Conservation (phyloP, 2,329 filamentous ascomycete species). For the Xylaria multiplex region DNA sequence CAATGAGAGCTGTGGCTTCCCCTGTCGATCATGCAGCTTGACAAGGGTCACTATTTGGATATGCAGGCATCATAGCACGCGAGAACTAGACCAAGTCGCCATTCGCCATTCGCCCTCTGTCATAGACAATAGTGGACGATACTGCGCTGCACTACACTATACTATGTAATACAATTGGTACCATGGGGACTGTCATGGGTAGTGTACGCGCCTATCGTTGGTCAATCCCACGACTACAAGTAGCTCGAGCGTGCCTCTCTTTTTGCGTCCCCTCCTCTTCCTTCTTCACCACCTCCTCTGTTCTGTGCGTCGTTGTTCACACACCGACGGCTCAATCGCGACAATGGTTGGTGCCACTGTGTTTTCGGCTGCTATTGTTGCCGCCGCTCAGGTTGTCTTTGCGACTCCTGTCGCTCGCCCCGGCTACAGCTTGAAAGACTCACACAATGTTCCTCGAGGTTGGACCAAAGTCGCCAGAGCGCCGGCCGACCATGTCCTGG, state of each 20-base stretch:
- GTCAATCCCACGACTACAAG: slow-evolving; percentile 25
- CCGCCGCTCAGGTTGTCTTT: slow-evolving; percentile 42
- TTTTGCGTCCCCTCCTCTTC: not conserved
- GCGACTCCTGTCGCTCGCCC: slow-evolving; percentile 44
- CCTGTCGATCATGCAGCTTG: slow-evolving; percentile 19
- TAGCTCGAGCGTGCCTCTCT: slow-evolving; percentile 15
- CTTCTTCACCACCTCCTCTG: not conserved
- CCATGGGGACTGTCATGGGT: not conserved
- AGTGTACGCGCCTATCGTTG: not conserved
- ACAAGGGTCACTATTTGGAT: slow-evolving; percentile 10
- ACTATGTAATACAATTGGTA: too few species aligned
- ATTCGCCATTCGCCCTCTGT: too few species aligned
- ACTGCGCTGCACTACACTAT: too few species aligned
- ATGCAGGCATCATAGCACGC: slow-evolving; percentile 26
- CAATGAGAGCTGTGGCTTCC: slow-evolving; percentile 11
- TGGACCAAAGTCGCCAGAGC: slow-evolving; percentile 62
- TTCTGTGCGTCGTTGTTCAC: slow-evolving; percentile 20
- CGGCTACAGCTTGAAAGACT: slow-evolving; percentile 61
- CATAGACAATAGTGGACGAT: too few species aligned
- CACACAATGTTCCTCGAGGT: slow-evolving; percentile 60
- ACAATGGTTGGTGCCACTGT: slow-evolving; percentile 44
- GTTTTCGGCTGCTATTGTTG: slow-evolving; percentile 42
- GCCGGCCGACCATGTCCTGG: slow-evolving; percentile 58
- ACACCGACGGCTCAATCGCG: slow-evolving; percentile 26
- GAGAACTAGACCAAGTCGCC: slow-evolving; percentile 7